Base-by-base conservation (phyloP, 257 asterid genomes). In the Ballota nigra region DNA sequence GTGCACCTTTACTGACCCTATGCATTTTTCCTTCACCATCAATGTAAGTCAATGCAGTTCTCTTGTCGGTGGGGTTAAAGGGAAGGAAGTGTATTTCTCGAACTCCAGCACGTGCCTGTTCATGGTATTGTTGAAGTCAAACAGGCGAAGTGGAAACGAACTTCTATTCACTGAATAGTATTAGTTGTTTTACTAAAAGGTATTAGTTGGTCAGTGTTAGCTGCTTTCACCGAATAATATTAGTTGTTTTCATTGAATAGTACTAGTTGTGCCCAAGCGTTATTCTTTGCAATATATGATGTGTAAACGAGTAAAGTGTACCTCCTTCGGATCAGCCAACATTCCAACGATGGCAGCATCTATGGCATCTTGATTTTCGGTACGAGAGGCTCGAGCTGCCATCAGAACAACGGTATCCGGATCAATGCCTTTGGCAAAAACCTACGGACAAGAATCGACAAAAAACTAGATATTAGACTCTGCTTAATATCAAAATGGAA, bases 301-400 rank as follows among this genome's bases (percentile, higher is more conserved):
- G 23, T 52, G 16, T 10, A 40, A 10, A 67, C 20, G 40, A 9
- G n/a, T 22, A 61, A 68, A 31, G 45, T 26, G 28, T 81, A 93
- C 98, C 99, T 91, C 97, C 86, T 88, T 91, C 9, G 99, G 99
- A 80, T 94, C 99, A 73, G 96, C 97, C 77, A 94, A 80, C 99
- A 91, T 89, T 67, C 96, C 96, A 66, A 94, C 97, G 56, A 91
- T 94, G 73, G 99, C 99, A 70, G 83, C 83, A 77, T 94, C 99
- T 9, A 94, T 94, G 0, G 99, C 99, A 65, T 94, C 99, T 82
- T 94, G 99, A 80, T 94, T 94, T 84, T 94, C 99, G 24, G 87
- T 86, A 57, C 97, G 83, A 45, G 99, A 94, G 20, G 99, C 97
- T 76, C 96, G 88, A 63, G 99, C 97, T 16, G 99, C 96, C 99